Conservation (phyloP, 352 stramenopile species). For the Phytophthora tentaculata region DNA sequence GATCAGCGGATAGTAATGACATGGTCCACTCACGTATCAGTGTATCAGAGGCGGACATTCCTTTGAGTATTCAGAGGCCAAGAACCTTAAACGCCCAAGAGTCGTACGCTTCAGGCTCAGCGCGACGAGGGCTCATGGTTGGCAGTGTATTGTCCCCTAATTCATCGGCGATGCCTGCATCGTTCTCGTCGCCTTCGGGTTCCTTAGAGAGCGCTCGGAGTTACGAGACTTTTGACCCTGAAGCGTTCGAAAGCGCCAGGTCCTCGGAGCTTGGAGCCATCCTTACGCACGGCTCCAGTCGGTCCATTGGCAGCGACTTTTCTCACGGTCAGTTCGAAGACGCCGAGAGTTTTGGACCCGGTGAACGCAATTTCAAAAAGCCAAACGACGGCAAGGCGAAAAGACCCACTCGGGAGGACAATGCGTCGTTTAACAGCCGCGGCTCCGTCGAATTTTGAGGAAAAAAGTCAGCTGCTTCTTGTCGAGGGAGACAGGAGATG, state of each 20-base stretch:
- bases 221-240: slow-evolving; percentile 46
- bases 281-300: slow-evolving; percentile 23
- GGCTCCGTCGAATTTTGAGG: slow-evolving; percentile 70
- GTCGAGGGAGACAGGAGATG: slow-evolving; percentile 10
- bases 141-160: slow-evolving; percentile 50
- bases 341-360: slow-evolving; percentile 25
- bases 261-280: slow-evolving; percentile 25
- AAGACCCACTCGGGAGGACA: slow-evolving; percentile 20
- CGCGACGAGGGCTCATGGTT: slow-evolving; percentile 36
- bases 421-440: slow-evolving; percentile 34
- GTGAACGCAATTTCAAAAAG: slow-evolving; percentile 10
- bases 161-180: slow-evolving; percentile 33
- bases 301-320: slow-evolving; percentile 42
- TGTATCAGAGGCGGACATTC: slow-evolving; percentile 41
- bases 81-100: slow-evolving; percentile 26
- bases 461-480: neutral
- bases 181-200: slow-evolving; percentile 26
- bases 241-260: slow-evolving; percentile 44
- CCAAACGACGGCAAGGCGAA: slow-evolving; percentile 15
- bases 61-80: slow-evolving; percentile 20
- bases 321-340: slow-evolving; percentile 61
- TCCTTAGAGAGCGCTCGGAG: slow-evolving; percentile 21
- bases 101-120: slow-evolving; percentile 30
- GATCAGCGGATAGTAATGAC: slow-evolving; percentile 47
- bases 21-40: slow-evolving; percentile 66